Evolutionary conservation across 2,329 filamentous ascomycete genomes (phyloP), one percentile per base, ranked within the genome.

Genomic region (Fusarium robinianum): DNA sequence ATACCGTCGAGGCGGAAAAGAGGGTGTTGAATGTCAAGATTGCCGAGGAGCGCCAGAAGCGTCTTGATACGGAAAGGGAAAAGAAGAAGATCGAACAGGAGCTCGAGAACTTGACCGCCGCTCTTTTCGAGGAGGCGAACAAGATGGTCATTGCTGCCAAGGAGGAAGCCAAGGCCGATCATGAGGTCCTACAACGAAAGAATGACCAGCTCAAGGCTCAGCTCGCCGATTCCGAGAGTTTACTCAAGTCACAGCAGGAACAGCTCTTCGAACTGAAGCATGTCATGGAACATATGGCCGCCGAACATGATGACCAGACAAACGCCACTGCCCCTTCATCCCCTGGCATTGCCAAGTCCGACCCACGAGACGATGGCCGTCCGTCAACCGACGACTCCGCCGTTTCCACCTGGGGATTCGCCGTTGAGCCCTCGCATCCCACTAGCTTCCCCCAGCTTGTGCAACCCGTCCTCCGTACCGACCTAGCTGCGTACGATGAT

Each of bases 71-170:
- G 8, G 87, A 91, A 62, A 84, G 81, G 65, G 88, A 89, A 42
- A 96, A 94, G 74, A 88, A 87, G 67, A 84, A 84, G 52, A 96
- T 96, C 19, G 94, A 99, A 67, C 84, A 87, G 57, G 94, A 99
- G 68, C 73, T 99, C 31, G 94, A 97, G 70, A 88, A 83, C 38
- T 70, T 99, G 53, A 97, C 94, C 0, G 84, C 90, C 2, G 90
- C 90, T 18, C 78, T 99, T n/a, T 99, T 99, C 53, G 90, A 97
- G 65, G 92, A 99, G 74, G 94, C 94, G 35, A 97, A 99, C 72
- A 91, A 87, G 77, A 97, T 99, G 92, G 94, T 99, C 38, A 88
- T 92, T 26, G 65, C 61, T 11, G 92, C 92, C 24, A 89, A 95
- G 63, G 90, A 91, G 66, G 89, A 96, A 50, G 90, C 94, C 7